Percentiles rank a stretch among this genome's conserved stretches.
phyloP scores from a whole-genome alignment of 1,284 basidiomycete species.

The Pseudozyma tsukubaensis region DNA sequence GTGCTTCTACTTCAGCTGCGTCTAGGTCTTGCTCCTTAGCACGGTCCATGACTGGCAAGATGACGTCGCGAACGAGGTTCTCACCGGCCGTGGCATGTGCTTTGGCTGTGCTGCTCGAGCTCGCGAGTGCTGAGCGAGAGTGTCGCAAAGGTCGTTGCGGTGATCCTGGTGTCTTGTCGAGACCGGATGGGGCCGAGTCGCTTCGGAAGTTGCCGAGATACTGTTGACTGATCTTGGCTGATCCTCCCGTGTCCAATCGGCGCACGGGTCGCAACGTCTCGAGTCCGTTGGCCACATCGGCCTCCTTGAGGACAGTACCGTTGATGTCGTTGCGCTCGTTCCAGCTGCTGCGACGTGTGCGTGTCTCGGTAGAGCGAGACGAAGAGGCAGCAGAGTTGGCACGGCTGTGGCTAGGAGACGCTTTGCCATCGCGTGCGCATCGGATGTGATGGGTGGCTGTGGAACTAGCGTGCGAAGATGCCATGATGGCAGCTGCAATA shows the following conservation, averaged over 20 bases:
- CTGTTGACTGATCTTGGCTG: constrained; percentile 81
- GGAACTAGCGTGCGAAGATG: constrained; percentile 32
- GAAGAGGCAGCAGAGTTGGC: constrained; percentile 33
- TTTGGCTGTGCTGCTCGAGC: constrained; percentile 27
- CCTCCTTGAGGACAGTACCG: constrained; percentile 82
- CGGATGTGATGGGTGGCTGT: constrained; percentile 44
- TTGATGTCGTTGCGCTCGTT: constrained; percentile 75
- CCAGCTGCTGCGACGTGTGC: constrained; percentile 60
- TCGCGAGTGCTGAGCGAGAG: constrained; percentile 42
- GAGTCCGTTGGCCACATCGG: constrained; percentile 75
- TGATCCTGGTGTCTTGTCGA: constrained; percentile 22
- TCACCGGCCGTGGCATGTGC: constrained; percentile 46
- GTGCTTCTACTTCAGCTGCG: constrained; percentile 84
- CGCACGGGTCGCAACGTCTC: constrained; percentile 92
- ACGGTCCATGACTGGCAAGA: constrained; percentile 59
- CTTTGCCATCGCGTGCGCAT: constrained; percentile 44
- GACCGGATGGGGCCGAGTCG: constrained; percentile 30
- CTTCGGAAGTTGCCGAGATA: constrained; percentile 75
- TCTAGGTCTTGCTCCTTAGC: constrained; percentile 77
- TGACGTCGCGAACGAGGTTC: constrained; percentile 56
- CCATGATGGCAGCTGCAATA: constrained; percentile 45
- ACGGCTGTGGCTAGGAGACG: constrained; percentile 41
- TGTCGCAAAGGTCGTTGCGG: constrained; percentile 29
- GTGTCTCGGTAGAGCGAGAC: constrained; percentile 15
- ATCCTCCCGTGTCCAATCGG: constrained; percentile 83